A percentile compares a stretch with the other conserved stretches of the same genome.
Conservation (phyloP, 495 filamentous ascomycete genomes). For the Symbiotaphrina buchneri region DNA sequence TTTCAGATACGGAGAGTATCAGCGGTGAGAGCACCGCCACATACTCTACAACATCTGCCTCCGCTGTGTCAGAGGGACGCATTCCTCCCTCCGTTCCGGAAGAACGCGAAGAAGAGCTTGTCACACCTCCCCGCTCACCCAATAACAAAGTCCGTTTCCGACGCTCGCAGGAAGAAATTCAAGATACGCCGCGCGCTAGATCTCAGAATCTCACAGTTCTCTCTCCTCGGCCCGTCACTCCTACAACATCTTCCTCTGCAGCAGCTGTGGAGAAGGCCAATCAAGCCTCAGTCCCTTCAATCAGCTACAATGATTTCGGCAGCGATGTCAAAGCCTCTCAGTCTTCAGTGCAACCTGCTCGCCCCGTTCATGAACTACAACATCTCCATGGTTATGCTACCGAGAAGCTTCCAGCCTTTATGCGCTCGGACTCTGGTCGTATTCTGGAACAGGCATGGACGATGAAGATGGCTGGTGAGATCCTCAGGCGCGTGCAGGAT, state of each 20-base stretch:
- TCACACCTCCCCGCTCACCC: slow-evolving; percentile 19
- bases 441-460: slow-evolving; percentile 74
- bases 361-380: background rate
- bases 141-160: slow-evolving; percentile 14
- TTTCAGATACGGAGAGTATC: slow-evolving; percentile 26
- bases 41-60: slow-evolving; percentile 11
- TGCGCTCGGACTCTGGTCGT: slow-evolving; percentile 9
- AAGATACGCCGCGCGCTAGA: slow-evolving; percentile 5
- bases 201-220: slow-evolving; percentile 1
- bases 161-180: slow-evolving; percentile 4
- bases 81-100: slow-evolving; percentile 20
- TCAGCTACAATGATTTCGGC: background rate
- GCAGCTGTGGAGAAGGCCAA: background rate
- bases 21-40: slow-evolving; percentile 25
- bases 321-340: background rate
- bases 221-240: slow-evolving; percentile 5
- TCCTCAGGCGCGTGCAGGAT: slow-evolving; percentile 65
- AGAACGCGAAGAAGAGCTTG: slow-evolving; percentile 30
- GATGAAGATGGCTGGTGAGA: slow-evolving; percentile 76
- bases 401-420: slow-evolving; percentile 14
- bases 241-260: background rate
- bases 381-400: slow-evolving; percentile 2
- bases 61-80: slow-evolving; percentile 25
- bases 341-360: background rate
- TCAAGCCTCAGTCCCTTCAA: background rate